Base-by-base conservation (phyloP, 1,139 yeast species). In the Saccharomyces hybrid region DNA sequence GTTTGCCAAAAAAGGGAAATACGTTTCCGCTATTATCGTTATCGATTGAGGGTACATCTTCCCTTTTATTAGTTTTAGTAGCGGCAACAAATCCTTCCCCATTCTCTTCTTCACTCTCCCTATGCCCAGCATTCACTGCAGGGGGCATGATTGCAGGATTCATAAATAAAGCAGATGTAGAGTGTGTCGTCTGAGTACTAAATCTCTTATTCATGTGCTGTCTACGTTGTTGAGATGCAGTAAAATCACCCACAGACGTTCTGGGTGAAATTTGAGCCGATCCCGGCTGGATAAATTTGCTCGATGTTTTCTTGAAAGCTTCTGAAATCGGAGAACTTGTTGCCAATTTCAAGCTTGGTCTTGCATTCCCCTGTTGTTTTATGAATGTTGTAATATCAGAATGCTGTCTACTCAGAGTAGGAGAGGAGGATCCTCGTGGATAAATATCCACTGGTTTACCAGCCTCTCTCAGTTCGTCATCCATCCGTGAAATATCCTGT, bases 111-210 rank as follows among this genome's bases (percentile, higher is more conserved):
- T 38, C 44, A 11, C 44, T 38, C 26, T 38, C 44, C n/a, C 9
- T 19, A 19, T 9, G 44, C 21, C 44, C 44, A 38, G 44, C 11
- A 16, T 8, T 38, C 7, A 38, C 44, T 28, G 52, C 49, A n/a
- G 52, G 48, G 2, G 52, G 52, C 52, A 50, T 50, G 12, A 50
- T 38, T 5, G 52, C 52, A 6, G 52, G 52, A 16, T 44, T 50
- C 52, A 50, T 50, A 8, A 50, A 31, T n/a, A 50, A 24, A 19
- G 52, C 28, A 7, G 47, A 27, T 19, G 49, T 31, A 12, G 49
- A 31, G 11, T 47, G 47, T 44, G 44, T 16, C 44, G 52, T 21
- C 24, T 50, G 52, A 4, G 49, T 50, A 19, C 47, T 50, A 48
- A 50, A 50, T 44, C 52, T 6, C 19, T 47, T 44, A 44, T 46